These are phyloP conservation scores for Coemansia sp. DNA, from an alignment of 192 early-diverging fungal genomes.

Conservation along the genomic window DNA sequence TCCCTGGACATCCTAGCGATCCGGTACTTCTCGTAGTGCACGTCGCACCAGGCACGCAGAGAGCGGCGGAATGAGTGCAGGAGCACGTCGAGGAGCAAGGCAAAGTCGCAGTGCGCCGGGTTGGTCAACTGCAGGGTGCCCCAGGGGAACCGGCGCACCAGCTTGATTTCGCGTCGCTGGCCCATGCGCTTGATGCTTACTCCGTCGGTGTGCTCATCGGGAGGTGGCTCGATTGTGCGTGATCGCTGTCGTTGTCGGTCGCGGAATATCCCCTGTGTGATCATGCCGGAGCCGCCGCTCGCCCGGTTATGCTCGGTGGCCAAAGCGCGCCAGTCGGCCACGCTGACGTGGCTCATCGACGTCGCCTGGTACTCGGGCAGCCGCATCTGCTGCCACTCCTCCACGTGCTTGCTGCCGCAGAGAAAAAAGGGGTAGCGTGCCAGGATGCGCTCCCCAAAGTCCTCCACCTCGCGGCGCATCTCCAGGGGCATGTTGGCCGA, in stretches of 20 bases:
- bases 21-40: slow-evolving; percentile 90
- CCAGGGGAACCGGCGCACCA: slow-evolving; percentile 85
- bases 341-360: slow-evolving; percentile 18
- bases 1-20: slow-evolving; percentile 25
- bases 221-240: slow-evolving; percentile 1
- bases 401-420: slow-evolving; percentile 30
- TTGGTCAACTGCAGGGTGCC: slow-evolving; percentile 92
- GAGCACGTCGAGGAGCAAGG: slow-evolving; percentile 76
- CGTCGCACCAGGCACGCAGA: slow-evolving; percentile 78
- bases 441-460: slow-evolving; percentile 5
- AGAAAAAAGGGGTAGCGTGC: slow-evolving; percentile 23
- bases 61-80: slow-evolving; percentile 86
- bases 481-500: slow-evolving; percentile 17
- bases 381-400: slow-evolving; percentile 21
- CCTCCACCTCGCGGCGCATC: slow-evolving; percentile 4
- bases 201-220: slow-evolving; percentile 8
- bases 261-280: slow-evolving; percentile 33
- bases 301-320: slow-evolving; percentile 26
- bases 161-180: slow-evolving; percentile 51
- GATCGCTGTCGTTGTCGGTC: slow-evolving; percentile 5
- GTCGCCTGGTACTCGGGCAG: slow-evolving; percentile 29
- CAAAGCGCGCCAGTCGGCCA: slow-evolving; percentile 40
- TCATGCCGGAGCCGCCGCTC: slow-evolving; percentile 13
- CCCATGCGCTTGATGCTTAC: slow-evolving; percentile 26
- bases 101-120: slow-evolving; percentile 87